These are phyloP conservation scores for Streptanthus diversifolius DNA, from an alignment of 345 rosid genomes.

Conservation along the genomic window DNA sequence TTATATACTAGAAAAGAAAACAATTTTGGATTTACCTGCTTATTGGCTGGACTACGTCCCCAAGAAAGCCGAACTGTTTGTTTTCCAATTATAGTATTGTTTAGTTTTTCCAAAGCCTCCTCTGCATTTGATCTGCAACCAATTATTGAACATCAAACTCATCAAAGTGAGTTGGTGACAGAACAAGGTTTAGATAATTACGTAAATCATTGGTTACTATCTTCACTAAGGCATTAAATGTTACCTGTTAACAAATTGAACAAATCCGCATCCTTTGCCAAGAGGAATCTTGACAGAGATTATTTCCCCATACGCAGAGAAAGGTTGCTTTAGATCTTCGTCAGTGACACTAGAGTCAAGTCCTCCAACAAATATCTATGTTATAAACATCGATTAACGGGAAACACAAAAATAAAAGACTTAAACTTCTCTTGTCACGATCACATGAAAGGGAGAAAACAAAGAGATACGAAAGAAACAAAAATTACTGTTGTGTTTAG, in stretches of 20 bases:
- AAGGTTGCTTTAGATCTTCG: conserved; percentile 83
- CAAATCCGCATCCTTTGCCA: conserved; percentile 94
- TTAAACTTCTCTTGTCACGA: conserved; percentile 13
- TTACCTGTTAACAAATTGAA: conserved; percentile 86
- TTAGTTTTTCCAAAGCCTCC: conserved; percentile 82
- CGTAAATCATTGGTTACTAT: neutral
- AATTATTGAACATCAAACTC: neutral
- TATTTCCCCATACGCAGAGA: conserved; percentile 80
- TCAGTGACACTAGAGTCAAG: conserved; percentile 84
- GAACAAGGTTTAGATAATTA: neutral
- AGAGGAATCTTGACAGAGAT: conserved; percentile 84
- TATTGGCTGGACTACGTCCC: conserved; percentile 79
- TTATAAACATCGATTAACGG: conserved; percentile 26
- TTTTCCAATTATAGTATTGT: conserved; percentile 59
- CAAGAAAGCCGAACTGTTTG: conserved; percentile 80
- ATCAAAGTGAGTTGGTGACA: neutral
- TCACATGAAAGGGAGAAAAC: conserved; percentile 17
- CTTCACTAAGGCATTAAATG: neutral
- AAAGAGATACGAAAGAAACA: neutral
- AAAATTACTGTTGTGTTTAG: conserved; percentile 75
- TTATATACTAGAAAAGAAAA: neutral
- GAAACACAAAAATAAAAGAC: neutral
- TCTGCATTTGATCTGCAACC: conserved; percentile 67
- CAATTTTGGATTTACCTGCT: conserved; percentile 48
- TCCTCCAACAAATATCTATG: conserved; percentile 95